phyloP scores from a whole-genome alignment of 1,284 basidiomycete genomes.

The Tremellales sp. region DNA sequence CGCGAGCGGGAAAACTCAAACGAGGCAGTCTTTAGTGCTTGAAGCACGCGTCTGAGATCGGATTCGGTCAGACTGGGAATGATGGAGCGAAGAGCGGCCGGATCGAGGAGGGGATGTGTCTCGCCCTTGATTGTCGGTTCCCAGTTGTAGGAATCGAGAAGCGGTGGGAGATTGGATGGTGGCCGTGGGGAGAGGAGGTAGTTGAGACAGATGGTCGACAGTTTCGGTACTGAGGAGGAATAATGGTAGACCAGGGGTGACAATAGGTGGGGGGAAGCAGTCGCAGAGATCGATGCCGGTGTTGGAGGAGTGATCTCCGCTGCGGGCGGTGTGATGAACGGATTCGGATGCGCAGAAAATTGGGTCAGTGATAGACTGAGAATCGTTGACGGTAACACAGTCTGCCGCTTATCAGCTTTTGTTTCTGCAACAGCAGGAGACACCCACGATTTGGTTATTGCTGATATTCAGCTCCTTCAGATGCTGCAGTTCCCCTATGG shows the following conservation, averaged over 20 bases:
- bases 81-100: constrained; percentile 18
- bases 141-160: constrained; percentile 41
- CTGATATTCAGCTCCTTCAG: constrained; percentile 46
- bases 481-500: constrained; percentile 40
- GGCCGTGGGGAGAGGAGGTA: constrained; percentile 37
- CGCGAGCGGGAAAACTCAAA: constrained; percentile 2
- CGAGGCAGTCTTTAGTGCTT: constrained; percentile 26
- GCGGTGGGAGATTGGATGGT: constrained; percentile 32
- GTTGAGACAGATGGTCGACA: constrained; percentile 36
- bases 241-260: constrained; percentile 18
- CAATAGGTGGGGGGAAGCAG: constrained; percentile 7
- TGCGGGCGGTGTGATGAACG: constrained; percentile 11
- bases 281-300: neutral
- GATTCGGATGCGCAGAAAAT: constrained; percentile 30
- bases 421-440: neutral
- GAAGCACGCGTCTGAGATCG: constrained; percentile 27
- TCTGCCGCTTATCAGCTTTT: constrained; percentile 19
- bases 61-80: constrained; percentile 19
- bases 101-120: constrained; percentile 35
- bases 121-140: constrained; percentile 14
- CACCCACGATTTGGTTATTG: constrained; percentile 40
- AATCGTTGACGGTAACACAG: constrained; percentile 43
- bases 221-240: constrained; percentile 19
- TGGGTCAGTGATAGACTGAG: constrained; percentile 30
- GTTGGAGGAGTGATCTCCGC: constrained; percentile 1